Evolutionary conservation across 192 early-diverging fungal genomes (phyloP), one percentile per base, ranked within the genome.

Genomic region (Dispira simplex): DNA sequence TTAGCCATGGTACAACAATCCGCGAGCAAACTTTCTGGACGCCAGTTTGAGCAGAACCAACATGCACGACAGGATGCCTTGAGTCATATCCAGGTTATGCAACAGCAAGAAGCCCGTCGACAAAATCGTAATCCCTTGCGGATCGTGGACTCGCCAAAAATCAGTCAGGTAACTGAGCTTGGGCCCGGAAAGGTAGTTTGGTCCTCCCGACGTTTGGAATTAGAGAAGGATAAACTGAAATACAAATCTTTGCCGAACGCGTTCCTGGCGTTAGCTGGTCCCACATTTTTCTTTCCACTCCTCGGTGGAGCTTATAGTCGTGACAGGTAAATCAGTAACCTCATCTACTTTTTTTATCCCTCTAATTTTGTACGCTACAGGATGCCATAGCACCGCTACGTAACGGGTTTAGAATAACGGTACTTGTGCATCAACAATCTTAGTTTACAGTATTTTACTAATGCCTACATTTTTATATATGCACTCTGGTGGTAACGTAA

Each of bases 221-320:
- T 58, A 10, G 26, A n/a, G 8, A 58, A 58, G 16, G 26, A n/a
- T 10, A 26, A 58, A 18, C 16, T 10, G 8, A 13, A 26, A 16
- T 4, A 0, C 20, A 1, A 20, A 27, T 20, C 54, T 2, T 2
- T 18, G 10, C 11, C 23, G 56, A 25, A n/a, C 21, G 21, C 11
- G 9, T 58, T 58, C 39, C 56, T 58, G 8, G 20, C 56, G 10
- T 39, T 58, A 26, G 56, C 26, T 26, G 56, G 56, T 16, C 56
- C 56, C 10, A 39, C 39, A 8, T 58, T 58, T 39, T 58, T 58
- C 39, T 58, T 58, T 18, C 56, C 56, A 0, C 56, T 58, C 8
- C 27, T 58, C 13, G 56, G 56, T 16, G 56, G 56, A 16, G 39
- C 28, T 8, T 58, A 58, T 39, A 58, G 56, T 8, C 56, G 56